Conservation (phyloP, 495 filamentous ascomycete species). For the Diplogelasinospora grovesii region DNA sequence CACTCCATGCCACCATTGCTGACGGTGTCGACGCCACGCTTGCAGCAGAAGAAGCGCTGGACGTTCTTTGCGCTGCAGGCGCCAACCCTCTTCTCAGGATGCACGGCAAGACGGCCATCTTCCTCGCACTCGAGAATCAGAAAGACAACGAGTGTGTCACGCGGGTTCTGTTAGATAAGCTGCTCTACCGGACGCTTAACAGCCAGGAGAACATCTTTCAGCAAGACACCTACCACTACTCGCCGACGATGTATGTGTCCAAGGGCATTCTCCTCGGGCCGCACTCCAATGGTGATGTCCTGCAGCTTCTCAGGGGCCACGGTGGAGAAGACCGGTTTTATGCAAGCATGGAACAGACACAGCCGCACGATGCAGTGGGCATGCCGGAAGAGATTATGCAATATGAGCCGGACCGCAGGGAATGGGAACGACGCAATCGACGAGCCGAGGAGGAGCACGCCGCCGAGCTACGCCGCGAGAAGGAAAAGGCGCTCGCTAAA, state of each 20-base stretch:
- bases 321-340: constrained; percentile 36
- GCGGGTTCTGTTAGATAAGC: constrained; percentile 23
- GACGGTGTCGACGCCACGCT: constrained; percentile 23
- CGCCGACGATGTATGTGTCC: constrained; percentile 36
- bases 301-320: constrained; percentile 27
- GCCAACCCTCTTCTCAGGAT: constrained; percentile 31
- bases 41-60: constrained; percentile 25
- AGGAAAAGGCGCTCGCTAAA: constrained; percentile 24
- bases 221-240: constrained; percentile 32
- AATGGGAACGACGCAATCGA: constrained; percentile 21
- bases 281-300: constrained; percentile 3
- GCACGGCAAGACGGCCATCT: constrained; percentile 33
- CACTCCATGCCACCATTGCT: constrained; percentile 26
- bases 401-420: constrained; percentile 30
- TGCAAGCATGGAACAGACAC: constrained; percentile 27
- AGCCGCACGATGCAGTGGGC: constrained; percentile 33
- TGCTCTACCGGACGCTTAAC: constrained; percentile 33
- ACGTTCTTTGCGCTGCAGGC: constrained; percentile 30
- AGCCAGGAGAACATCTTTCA: constrained; percentile 34
- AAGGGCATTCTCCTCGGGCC: constrained; percentile 28
- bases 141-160: constrained; percentile 32
- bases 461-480: constrained; percentile 24
- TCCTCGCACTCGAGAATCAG: constrained; percentile 35
- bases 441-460: constrained; percentile 24
- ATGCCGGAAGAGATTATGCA: constrained; percentile 31